Evolutionary conservation across 108 stramenopile genomes (phyloP), one percentile per base, ranked within the genome.

Genomic region (Conticribra guillardii): DNA sequence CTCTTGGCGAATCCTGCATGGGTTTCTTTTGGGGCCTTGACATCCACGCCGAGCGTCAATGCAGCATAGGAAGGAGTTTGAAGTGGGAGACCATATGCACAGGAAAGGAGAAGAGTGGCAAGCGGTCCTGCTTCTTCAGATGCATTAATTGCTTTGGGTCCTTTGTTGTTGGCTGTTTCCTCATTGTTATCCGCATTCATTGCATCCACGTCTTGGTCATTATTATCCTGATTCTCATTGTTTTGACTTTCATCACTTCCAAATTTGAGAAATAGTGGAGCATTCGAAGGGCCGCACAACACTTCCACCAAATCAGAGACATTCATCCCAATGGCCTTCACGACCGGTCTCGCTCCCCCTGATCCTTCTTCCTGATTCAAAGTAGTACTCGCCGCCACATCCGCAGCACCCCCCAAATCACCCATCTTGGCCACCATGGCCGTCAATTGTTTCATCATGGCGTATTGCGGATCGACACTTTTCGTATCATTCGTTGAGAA

Each of bases 391-490:
- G 65, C n/a, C 28, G 65, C 45, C 18, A 69, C 79, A 16, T 75
- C 74, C 30, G 79, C 79, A 0, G 84, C 67, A 34, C 81, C 79
- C 46, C 79, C 79, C 71, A 87, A 75, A 68, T 91, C 89, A 22
- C 88, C 88, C 75, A 87, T 85, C 60, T 87, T 87, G 63, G 86
- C 85, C 65, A 92, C 84, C 83, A 92, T 86, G 26, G 88, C 86
- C 2, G 80, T 73, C 15, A 92, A 57, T 28, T 89, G 85, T 49
- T 72, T 76, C 60, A 82, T 49, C 71, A 86, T 76, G 30, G 67
- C 79, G 19, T 52, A 49, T 46, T 89, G 67, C 9, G 87, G 89
- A 82, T 89, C 88, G 7, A 85, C 79, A 17, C 62, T 53, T 18
- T 79, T 56, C 14, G 78, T 63, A 30, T 71, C 69, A 19, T 11